These are phyloP conservation scores for Solanum commersonii DNA, from an alignment of 257 asterid species.

Conservation along the genomic window DNA sequence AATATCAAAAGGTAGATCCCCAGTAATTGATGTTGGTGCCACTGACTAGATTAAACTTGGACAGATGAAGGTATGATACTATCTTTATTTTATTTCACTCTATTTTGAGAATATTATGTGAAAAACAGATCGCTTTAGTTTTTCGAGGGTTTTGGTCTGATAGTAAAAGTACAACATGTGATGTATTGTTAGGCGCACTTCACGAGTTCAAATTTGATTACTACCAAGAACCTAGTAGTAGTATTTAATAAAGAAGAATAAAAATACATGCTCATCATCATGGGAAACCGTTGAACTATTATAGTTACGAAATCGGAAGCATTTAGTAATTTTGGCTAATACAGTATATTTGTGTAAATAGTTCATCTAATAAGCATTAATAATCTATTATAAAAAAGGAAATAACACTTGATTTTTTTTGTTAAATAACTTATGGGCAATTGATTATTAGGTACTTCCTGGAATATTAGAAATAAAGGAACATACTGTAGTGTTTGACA, in stretches of 20 bases:
- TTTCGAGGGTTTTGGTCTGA: neutral
- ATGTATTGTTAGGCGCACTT: neutral
- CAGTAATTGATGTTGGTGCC: neutral
- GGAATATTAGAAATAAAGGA: conserved; percentile 14
- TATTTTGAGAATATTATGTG: neutral
- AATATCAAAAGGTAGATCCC: conserved; percentile 11
- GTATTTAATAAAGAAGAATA: neutral
- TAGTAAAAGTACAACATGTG: neutral
- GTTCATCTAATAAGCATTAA: no score
- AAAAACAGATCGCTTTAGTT: neutral
- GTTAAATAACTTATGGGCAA: no score
- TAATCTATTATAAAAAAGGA: no score
- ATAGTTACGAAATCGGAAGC: no score
- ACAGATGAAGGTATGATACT: conserved; percentile 22
- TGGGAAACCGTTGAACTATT: no score
- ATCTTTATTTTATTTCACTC: neutral
- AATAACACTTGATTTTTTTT: no score
- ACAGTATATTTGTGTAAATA: no score
- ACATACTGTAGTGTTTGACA: neutral
- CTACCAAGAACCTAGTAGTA: neutral
- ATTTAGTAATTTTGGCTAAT: no score
- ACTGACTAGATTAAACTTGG: conserved; percentile 16
- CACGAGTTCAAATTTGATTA: neutral
- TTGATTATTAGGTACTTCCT: conserved; percentile 27
- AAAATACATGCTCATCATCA: neutral